A percentile compares a stretch with the other conserved stretches of the same genome.
Evolutionary conservation across 1,139 yeast species (phyloP).

Genomic region (Protomyces macrosporus): DNA sequence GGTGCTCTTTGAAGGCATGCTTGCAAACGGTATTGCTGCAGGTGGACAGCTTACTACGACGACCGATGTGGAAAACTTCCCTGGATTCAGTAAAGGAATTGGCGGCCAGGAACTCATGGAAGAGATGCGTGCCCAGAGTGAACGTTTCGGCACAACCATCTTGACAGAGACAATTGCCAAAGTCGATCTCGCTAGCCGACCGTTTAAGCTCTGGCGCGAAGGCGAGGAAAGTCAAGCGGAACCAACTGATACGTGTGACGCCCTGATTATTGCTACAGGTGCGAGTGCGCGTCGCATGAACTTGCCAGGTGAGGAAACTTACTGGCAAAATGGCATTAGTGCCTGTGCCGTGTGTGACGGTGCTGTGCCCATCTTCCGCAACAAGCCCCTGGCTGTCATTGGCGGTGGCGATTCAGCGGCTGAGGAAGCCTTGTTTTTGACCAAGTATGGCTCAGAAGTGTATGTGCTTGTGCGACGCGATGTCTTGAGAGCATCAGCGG

Average conservation of each 20-base stretch:
- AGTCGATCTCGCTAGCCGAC: slow-evolving; percentile 76
- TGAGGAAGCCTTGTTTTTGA: slow-evolving; percentile 93
- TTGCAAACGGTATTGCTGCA: slow-evolving; percentile 97
- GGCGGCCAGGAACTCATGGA: slow-evolving; percentile 87
- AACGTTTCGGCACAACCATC: slow-evolving; percentile 82
- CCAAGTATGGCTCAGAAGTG: slow-evolving; percentile 95
- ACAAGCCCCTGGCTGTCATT: slow-evolving; percentile 91
- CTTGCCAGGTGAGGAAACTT: slow-evolving; percentile 91
- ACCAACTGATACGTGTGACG: slow-evolving; percentile 87
- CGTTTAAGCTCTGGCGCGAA: slow-evolving; percentile 96
- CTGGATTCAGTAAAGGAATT: slow-evolving; percentile 96
- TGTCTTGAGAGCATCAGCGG: slow-evolving; percentile 83
- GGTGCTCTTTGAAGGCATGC: slow-evolving; percentile 85
- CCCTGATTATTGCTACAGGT: slow-evolving; percentile 91
- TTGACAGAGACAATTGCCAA: slow-evolving; percentile 91
- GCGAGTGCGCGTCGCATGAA: slow-evolving; percentile 93
- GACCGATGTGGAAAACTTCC: slow-evolving; percentile 92
- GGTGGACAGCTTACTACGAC: slow-evolving; percentile 99
- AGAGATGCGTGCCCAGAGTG: slow-evolving; percentile 82
- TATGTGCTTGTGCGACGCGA: slow-evolving; percentile 90
- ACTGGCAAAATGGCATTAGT: slow-evolving; percentile 98
- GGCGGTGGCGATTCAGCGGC: slow-evolving; percentile 99
- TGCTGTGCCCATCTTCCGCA: slow-evolving; percentile 96
- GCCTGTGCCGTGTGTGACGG: slow-evolving; percentile 99
- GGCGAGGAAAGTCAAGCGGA: slow-evolving; percentile 47